Evolutionary conservation across 2,329 filamentous ascomycete species (phyloP).

Genomic region (Fusarium nematophilum): DNA sequence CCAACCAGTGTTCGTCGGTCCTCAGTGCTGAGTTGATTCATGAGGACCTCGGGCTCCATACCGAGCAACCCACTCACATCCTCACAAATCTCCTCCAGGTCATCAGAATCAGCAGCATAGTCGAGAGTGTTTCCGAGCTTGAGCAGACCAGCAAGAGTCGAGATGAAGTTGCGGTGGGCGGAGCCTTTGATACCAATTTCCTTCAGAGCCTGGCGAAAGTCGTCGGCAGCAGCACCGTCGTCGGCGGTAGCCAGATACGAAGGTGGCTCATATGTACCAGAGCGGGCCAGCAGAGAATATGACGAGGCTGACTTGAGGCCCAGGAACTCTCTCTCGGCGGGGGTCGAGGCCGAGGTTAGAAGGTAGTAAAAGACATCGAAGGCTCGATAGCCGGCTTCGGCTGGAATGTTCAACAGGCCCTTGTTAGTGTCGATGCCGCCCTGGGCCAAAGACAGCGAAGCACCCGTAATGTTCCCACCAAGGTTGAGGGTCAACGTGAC

Average conservation of each 20-base stretch:
- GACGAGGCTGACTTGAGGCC: constrained; percentile 80
- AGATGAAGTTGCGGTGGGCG: constrained; percentile 83
- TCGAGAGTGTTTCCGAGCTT: constrained; percentile 93
- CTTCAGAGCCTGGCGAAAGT: constrained; percentile 88
- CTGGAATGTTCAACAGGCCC: constrained; percentile 83
- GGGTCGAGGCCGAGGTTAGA: constrained; percentile 88
- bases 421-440: constrained; percentile 87
- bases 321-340: constrained; percentile 88
- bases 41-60: constrained; percentile 84
- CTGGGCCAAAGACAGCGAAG: constrained; percentile 82
- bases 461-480: constrained; percentile 79
- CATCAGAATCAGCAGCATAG: constrained; percentile 85
- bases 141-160: constrained; percentile 84
- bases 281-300: constrained; percentile 83
- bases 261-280: constrained; percentile 86
- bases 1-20: constrained; percentile 86
- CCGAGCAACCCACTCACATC: constrained; percentile 90
- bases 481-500: constrained; percentile 86
- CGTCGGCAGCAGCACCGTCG: constrained; percentile 91
- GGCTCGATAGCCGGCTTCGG: constrained; percentile 84
- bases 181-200: constrained; percentile 94
- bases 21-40: constrained; percentile 82
- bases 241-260: constrained; percentile 92
- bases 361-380: constrained; percentile 99
- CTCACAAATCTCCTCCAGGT: constrained; percentile 86